A percentile compares a stretch with the other conserved stretches of the same genome.
phyloP scores from a whole-genome alignment of 306 rosid species.

The Quercus ilex region DNA sequence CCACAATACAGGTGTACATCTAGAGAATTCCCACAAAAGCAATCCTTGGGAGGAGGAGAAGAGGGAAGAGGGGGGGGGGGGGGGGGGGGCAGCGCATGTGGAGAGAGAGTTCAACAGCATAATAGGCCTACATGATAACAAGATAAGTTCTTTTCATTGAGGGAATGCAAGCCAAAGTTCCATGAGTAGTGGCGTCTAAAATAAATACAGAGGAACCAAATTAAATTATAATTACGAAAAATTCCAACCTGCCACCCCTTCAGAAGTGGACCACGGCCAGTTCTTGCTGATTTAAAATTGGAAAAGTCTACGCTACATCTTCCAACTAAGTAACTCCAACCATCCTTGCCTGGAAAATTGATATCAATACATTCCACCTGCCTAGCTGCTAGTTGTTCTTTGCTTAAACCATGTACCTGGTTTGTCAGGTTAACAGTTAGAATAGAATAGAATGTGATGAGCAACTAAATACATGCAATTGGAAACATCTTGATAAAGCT shows the following conservation, averaged over 20 bases:
- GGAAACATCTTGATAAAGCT: background rate
- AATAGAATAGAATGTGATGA: background rate
- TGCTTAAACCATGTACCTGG: conserved; percentile 44
- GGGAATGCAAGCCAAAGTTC: background rate
- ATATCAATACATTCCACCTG: conserved; percentile 43
- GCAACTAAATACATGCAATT: background rate
- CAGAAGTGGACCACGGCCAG: conserved; percentile 43
- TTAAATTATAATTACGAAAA: background rate
- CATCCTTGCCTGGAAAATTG: conserved; percentile 29
- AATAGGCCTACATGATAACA: too few species aligned
- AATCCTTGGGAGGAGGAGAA: too few species aligned
- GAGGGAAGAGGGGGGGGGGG: too few species aligned
- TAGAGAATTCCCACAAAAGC: too few species aligned
- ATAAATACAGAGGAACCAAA: background rate
- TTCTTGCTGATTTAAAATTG: conserved; percentile 31
- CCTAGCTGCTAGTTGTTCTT: conserved; percentile 36
- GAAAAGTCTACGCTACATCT: conserved; percentile 25
- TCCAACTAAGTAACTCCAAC: conserved; percentile 45
- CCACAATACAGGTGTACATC: background rate
- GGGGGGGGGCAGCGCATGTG: too few species aligned
- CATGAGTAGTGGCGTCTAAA: background rate
- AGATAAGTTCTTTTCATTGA: too few species aligned
- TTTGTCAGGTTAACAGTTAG: conserved; percentile 1
- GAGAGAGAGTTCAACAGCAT: too few species aligned
- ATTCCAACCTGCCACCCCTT: conserved; percentile 46